A percentile compares a stretch with the other conserved stretches of the same genome.
Conservation (phyloP, 805 yeast genomes). For the Lipomyces yamanashiensis region DNA sequence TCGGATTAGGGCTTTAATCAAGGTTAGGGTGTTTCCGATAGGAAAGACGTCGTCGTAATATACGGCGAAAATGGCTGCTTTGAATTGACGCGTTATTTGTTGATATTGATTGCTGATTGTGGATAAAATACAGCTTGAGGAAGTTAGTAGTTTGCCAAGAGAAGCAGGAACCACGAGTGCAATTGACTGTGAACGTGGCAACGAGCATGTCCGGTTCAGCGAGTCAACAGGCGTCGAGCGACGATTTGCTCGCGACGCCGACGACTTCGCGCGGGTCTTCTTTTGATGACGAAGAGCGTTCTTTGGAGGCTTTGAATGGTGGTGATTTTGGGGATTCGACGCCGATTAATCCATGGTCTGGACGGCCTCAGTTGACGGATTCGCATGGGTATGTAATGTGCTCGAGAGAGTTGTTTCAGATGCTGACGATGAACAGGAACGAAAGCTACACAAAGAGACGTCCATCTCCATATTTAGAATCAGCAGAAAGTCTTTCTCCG, state of each 20-base stretch:
- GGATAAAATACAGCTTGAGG: not conserved
- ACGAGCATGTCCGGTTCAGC: not conserved
- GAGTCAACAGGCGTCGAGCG: not conserved
- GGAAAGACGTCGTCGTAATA: too few relatives aligned
- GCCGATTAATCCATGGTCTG: slow-evolving; percentile 13
- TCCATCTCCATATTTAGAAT: not conserved
- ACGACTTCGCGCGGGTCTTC: slow-evolving; percentile 22
- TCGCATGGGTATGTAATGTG: not conserved
- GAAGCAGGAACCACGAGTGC: not conserved
- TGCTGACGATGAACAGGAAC: not conserved
- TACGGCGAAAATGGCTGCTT: too few relatives aligned
- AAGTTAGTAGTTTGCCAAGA: too few relatives aligned
- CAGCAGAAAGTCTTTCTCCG: not conserved
- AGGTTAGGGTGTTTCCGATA: not conserved
- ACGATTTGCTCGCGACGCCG: slow-evolving; percentile 20
- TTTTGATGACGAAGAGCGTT: slow-evolving; percentile 1
- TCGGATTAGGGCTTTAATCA: slow-evolving; percentile 7
- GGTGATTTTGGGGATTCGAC: not conserved
- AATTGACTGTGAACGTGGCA: not conserved
- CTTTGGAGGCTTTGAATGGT: not conserved
- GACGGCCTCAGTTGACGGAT: not conserved
- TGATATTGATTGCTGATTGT: not conserved
- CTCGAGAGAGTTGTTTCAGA: not conserved
- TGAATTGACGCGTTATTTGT: not conserved
- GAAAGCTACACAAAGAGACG: slow-evolving; percentile 10